These are phyloP conservation scores for Linnemannia schmuckeri DNA, from an alignment of 192 early-diverging fungal species.

Conservation along the genomic window DNA sequence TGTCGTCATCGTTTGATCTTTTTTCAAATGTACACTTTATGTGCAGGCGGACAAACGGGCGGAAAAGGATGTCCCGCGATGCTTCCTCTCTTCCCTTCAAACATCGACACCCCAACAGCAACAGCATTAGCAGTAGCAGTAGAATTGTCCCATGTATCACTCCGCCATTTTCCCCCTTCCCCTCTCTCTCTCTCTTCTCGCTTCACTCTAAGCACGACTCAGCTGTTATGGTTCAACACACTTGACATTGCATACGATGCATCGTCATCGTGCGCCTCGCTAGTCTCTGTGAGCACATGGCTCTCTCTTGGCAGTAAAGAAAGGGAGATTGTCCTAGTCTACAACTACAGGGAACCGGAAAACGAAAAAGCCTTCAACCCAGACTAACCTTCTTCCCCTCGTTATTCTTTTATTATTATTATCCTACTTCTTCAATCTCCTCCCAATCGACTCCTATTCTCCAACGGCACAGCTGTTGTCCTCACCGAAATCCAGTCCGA, in stretches of 20 bases:
- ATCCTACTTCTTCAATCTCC: background rate
- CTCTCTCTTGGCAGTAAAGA: background rate
- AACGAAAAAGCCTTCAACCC: background rate
- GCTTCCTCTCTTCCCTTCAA: background rate
- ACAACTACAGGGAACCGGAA: background rate
- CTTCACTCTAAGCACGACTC: background rate
- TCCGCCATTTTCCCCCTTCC: background rate
- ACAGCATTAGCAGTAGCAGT: background rate
- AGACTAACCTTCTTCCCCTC: background rate
- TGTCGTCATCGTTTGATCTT: constrained; percentile 14
- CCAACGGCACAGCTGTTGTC: background rate
- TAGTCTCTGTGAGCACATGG: constrained; percentile 4
- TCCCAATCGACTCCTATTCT: background rate
- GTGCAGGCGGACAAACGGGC: background rate
- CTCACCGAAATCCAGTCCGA: background rate
- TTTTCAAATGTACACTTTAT: background rate
- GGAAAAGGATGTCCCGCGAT: background rate
- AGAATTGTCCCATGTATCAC: background rate
- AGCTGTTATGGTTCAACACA: constrained; percentile 1
- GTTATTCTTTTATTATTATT: background rate
- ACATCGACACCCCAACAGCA: too few relatives aligned
- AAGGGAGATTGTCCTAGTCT: background rate
- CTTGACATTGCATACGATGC: constrained; percentile 7
- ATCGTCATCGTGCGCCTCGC: background rate
- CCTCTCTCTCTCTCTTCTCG: background rate